Conservation (phyloP, 371 early-diverging fungal species). For the Mucor saturninus region DNA sequence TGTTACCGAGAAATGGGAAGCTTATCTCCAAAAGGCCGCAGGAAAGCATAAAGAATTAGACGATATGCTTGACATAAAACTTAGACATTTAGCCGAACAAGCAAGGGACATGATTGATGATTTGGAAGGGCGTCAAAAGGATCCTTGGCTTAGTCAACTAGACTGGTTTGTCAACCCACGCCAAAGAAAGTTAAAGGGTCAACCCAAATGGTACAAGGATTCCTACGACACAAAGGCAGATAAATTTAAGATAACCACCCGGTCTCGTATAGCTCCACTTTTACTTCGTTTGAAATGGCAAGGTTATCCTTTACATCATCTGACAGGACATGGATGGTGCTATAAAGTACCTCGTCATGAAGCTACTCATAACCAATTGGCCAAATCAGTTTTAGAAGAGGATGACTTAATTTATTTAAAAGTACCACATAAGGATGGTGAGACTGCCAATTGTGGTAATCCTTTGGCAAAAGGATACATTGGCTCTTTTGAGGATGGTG, state of each 20-base stretch:
- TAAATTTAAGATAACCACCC: constrained; percentile 67
- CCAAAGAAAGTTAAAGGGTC: constrained; percentile 62
- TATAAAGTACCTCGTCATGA: constrained; percentile 58
- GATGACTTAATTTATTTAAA: constrained; percentile 65
- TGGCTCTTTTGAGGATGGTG: constrained; percentile 77
- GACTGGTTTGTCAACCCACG: constrained; percentile 78
- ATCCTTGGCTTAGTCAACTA: constrained; percentile 88
- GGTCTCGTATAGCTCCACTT: constrained; percentile 81
- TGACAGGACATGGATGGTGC: constrained; percentile 79
- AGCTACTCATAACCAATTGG: constrained; percentile 5
- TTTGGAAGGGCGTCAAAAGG: constrained; percentile 47
- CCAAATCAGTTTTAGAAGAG: constrained; percentile 34
- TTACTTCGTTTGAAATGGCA: constrained; percentile 87
- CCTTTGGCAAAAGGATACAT: constrained; percentile 87
- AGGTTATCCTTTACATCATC: constrained; percentile 80
- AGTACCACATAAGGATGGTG: constrained; percentile 91
- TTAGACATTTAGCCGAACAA: constrained; percentile 70
- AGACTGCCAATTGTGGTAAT: constrained; percentile 81
- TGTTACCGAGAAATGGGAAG: constrained; percentile 78
- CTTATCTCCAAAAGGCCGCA: constrained; percentile 65
- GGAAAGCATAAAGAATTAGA: constrained; percentile 59
- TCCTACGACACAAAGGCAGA: constrained; percentile 67
- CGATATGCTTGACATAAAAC: constrained; percentile 59
- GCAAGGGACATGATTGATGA: constrained; percentile 54
- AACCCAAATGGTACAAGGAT: constrained; percentile 89